phyloP scores from a whole-genome alignment of 1,284 basidiomycete genomes.

The Marasmius fiardii region DNA sequence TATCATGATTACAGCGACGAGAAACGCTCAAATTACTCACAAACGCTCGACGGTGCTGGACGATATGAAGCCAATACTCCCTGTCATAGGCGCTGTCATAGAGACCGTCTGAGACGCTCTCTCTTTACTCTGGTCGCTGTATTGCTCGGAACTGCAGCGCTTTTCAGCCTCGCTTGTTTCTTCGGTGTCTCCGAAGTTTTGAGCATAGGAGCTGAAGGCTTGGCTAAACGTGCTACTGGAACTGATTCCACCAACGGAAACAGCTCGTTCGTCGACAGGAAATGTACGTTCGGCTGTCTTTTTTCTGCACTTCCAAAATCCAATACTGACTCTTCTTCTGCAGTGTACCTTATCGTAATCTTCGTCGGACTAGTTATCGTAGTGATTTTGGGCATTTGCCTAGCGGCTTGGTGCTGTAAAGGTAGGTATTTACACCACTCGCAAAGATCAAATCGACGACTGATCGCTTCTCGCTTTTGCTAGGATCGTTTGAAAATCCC shows the following conservation, averaged over 20 bases:
- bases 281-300: slow-evolving; percentile 27
- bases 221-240: slow-evolving; percentile 30
- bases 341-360: slow-evolving; percentile 53
- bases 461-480: slow-evolving; percentile 7
- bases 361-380: slow-evolving; percentile 55
- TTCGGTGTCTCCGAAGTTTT: slow-evolving; percentile 19
- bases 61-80: slow-evolving; percentile 5
- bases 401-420: slow-evolving; percentile 58
- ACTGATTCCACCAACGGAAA: slow-evolving; percentile 14
- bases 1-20: slow-evolving; percentile 13
- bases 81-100: slow-evolving; percentile 33
- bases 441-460: not conserved
- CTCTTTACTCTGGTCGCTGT: slow-evolving; percentile 29
- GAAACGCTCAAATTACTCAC: slow-evolving; percentile 10
- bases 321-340: not conserved
- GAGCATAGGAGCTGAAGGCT: slow-evolving; percentile 18
- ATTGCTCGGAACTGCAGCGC: slow-evolving; percentile 26
- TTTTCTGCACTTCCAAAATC: not conserved
- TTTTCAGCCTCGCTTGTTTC: slow-evolving; percentile 31
- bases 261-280: slow-evolving; percentile 32
- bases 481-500: slow-evolving; percentile 56
- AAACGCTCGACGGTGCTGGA: slow-evolving; percentile 7
- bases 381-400: slow-evolving; percentile 45
- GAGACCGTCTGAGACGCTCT: slow-evolving; percentile 29
- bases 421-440: slow-evolving; percentile 26